phyloP scores from a whole-genome alignment of 495 filamentous ascomycete genomes.

The Hyaloscypha finlandica region DNA sequence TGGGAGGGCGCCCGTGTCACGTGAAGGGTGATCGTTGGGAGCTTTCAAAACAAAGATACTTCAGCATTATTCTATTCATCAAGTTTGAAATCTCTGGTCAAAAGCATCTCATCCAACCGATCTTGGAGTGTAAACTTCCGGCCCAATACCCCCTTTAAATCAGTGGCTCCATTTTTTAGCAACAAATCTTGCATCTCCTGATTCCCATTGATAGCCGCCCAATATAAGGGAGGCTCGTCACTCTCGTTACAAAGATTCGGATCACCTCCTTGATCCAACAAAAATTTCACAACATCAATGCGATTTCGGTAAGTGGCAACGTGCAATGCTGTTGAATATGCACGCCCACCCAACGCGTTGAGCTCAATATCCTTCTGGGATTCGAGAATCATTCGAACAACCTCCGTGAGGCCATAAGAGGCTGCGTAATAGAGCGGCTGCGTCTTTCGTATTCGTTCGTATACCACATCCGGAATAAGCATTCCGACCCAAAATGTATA shows the following conservation, averaged over 20 bases:
- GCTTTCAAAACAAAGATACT: no score
- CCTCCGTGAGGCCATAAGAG: conserved; percentile 21
- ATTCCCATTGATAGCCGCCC: conserved; percentile 6
- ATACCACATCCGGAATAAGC: conserved; percentile 7
- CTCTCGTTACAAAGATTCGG: conserved; percentile 40
- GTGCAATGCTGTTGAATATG: conserved; percentile 21
- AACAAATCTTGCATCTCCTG: conserved; percentile 11
- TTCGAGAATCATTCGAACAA: conserved; percentile 19
- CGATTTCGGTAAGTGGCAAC: conserved; percentile 36
- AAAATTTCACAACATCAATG: conserved; percentile 46
- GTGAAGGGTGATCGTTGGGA: no score
- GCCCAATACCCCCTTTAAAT: not conserved
- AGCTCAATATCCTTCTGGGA: conserved; percentile 20
- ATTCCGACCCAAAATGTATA: conserved; percentile 23
- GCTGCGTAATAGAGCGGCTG: conserved; percentile 27
- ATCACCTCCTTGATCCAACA: conserved; percentile 54
- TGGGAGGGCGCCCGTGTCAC: no score
- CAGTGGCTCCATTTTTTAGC: conserved; percentile 8
- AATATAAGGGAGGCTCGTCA: conserved; percentile 20
- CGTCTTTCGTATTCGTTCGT: conserved; percentile 11
- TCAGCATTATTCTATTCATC: not conserved
- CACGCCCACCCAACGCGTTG: conserved; percentile 18
- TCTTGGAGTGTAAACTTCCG: not conserved
- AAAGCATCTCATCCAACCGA: not conserved
- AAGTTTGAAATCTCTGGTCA: not conserved